These are phyloP conservation scores for Fusarium sp. DNA, from an alignment of 2,329 filamentous ascomycete species.

Conservation along the genomic window DNA sequence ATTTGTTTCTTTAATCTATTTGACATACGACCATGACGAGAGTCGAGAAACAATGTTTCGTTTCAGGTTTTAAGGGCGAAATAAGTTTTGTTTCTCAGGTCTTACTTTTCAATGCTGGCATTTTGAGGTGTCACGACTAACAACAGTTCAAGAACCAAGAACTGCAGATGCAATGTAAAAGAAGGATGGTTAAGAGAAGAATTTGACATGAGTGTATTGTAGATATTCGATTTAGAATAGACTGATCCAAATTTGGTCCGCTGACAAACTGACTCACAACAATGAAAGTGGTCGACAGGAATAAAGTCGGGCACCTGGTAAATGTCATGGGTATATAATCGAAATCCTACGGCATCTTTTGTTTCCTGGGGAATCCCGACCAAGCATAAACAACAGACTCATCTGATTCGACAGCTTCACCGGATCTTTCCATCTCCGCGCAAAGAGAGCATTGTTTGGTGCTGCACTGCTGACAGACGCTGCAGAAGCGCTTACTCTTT, in stretches of 20 bases:
- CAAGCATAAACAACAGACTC: no score
- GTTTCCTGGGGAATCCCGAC: no score
- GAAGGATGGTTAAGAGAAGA: no score
- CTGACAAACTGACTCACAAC: no score
- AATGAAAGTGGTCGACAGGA: background rate
- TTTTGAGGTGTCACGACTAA: background rate
- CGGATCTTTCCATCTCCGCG: conserved; percentile 30
- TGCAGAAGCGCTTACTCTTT: conserved; percentile 31
- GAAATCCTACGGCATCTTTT: background rate
- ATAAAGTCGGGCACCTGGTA: background rate
- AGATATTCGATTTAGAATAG: no score
- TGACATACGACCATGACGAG: background rate
- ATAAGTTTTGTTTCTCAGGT: background rate
- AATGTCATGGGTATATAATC: background rate
- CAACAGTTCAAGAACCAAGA: no score
- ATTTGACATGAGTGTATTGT: no score
- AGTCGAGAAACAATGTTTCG: background rate
- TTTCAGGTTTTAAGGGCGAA: background rate
- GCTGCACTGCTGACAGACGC: conserved; percentile 22
- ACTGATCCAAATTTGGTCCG: no score
- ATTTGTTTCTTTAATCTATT: background rate
- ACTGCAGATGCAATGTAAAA: no score
- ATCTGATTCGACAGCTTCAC: background rate
- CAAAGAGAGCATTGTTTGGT: conserved; percentile 4
- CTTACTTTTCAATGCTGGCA: background rate